Conservation (phyloP, 2,329 filamentous ascomycete genomes). For the Tolypocladium pustulatum region DNA sequence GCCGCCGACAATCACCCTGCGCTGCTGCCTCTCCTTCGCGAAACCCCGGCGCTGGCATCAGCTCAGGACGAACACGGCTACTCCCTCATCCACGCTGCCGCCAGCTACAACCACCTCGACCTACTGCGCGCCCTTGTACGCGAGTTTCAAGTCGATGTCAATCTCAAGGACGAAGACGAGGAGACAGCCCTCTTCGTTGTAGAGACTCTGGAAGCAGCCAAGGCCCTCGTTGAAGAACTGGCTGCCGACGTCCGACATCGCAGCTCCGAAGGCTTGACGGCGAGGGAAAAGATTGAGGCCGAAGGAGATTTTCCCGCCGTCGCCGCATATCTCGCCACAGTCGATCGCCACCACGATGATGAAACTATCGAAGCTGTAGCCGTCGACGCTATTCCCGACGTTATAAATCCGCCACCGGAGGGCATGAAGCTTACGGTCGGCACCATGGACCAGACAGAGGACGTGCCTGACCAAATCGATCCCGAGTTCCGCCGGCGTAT, state of each 20-base stretch:
- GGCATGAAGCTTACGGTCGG: slow-evolving; percentile 71
- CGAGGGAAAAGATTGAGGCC: slow-evolving; percentile 65
- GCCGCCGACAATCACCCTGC: slow-evolving; percentile 72
- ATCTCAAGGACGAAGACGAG: slow-evolving; percentile 79
- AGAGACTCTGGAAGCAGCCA: slow-evolving; percentile 70
- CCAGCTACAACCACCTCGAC: slow-evolving; percentile 80
- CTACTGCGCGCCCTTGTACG: slow-evolving; percentile 66
- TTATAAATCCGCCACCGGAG: slow-evolving; percentile 56
- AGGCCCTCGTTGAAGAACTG: slow-evolving; percentile 72
- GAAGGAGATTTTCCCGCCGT: slow-evolving; percentile 73
- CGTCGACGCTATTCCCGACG: slow-evolving; percentile 18
- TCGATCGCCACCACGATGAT: slow-evolving; percentile 15
- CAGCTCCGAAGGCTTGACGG: slow-evolving; percentile 69
- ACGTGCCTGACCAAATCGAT: slow-evolving; percentile 56
- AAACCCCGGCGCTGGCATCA: slow-evolving; percentile 65
- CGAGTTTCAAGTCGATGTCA: slow-evolving; percentile 68
- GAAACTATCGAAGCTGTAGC: slow-evolving; percentile 17
- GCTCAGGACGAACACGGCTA: slow-evolving; percentile 87
- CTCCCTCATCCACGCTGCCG: slow-evolving; percentile 83
- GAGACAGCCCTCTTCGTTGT: slow-evolving; percentile 94
- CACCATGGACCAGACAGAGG: slow-evolving; percentile 55
- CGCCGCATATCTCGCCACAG: slow-evolving; percentile 52
- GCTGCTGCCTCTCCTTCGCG: slow-evolving; percentile 63
- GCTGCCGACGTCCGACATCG: slow-evolving; percentile 53
- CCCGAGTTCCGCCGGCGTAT: slow-evolving; percentile 78